Evolutionary conservation across 169 alveolate genomes (phyloP).

Genomic region (Plasmodium gonderi): DNA sequence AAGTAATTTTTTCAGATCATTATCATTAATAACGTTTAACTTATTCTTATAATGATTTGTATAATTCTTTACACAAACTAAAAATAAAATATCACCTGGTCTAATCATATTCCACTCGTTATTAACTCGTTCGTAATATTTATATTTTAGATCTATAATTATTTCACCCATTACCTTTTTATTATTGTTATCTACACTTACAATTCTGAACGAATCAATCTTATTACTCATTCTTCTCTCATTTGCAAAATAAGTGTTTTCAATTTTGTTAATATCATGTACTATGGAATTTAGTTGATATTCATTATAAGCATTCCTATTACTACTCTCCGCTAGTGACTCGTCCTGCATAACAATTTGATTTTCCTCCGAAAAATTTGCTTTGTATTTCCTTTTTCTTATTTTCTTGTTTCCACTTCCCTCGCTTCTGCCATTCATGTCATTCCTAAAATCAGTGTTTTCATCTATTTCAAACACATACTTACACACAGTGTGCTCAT

Average conservation of each 20-base stretch:
- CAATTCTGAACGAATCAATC: slow-evolving; percentile 38
- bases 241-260: slow-evolving; percentile 68
- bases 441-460: background rate
- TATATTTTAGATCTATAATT: slow-evolving; percentile 48
- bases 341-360: background rate
- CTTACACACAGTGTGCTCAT: slow-evolving; percentile 37
- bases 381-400: slow-evolving; percentile 20
- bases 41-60: slow-evolving; percentile 61
- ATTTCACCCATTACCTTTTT: slow-evolving; percentile 59
- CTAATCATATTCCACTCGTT: slow-evolving; percentile 74
- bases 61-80: slow-evolving; percentile 70
- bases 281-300: slow-evolving; percentile 66
- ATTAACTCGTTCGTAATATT: slow-evolving; percentile 33
- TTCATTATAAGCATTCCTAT: slow-evolving; percentile 19
- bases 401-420: background rate
- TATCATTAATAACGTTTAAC: slow-evolving; percentile 49
- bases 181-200: slow-evolving; percentile 33
- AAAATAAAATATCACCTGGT: slow-evolving; percentile 52
- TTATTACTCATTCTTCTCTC: slow-evolving; percentile 73
- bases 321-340: background rate
- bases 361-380: background rate
- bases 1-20: slow-evolving; percentile 52
- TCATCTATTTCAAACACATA: slow-evolving; percentile 67
- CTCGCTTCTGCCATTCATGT: background rate
- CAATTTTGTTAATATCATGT: slow-evolving; percentile 44